Evolutionary conservation across 257 asterid genomes (phyloP).

Genomic region (Plantago elongata): DNA sequence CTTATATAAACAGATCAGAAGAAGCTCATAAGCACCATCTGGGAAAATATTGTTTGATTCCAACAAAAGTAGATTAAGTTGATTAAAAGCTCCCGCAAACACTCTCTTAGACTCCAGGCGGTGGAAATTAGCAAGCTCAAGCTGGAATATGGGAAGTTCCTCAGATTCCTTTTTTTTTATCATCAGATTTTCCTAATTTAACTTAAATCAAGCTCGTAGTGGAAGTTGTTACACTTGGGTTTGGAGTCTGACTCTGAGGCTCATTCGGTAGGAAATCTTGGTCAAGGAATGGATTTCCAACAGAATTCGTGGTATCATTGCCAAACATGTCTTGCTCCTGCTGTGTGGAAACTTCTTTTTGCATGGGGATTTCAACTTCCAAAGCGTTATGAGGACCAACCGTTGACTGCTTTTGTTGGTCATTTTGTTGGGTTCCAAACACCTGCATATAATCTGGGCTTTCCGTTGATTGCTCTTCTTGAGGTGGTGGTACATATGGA

Average conservation of each 20-base stretch:
- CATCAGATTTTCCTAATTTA: neutral
- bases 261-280: constrained; percentile 27
- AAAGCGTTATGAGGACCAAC: constrained; percentile 11
- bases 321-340: constrained; percentile 20
- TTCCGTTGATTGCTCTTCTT: constrained; percentile 18
- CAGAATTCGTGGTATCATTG: constrained; percentile 21
- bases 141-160: too few species aligned
- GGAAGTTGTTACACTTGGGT: constrained; percentile 2
- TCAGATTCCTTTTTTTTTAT: neutral
- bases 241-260: constrained; percentile 28
- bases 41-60: too few species aligned
- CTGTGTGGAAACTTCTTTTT: constrained; percentile 15
- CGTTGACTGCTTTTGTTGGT: constrained; percentile 5
- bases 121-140: too few species aligned
- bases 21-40: too few species aligned
- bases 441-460: constrained; percentile 17
- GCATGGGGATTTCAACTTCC: constrained; percentile 22
- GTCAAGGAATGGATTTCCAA: constrained; percentile 51
- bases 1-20: too few species aligned
- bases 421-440: constrained; percentile 13
- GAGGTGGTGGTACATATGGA: constrained; percentile 22
- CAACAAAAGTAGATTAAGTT: too few species aligned
- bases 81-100: neutral
- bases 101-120: neutral
- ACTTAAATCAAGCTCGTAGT: constrained; percentile 30